Evolutionary conservation across 1,284 basidiomycete genomes (phyloP).

Genomic region (Puccinia polysora): DNA sequence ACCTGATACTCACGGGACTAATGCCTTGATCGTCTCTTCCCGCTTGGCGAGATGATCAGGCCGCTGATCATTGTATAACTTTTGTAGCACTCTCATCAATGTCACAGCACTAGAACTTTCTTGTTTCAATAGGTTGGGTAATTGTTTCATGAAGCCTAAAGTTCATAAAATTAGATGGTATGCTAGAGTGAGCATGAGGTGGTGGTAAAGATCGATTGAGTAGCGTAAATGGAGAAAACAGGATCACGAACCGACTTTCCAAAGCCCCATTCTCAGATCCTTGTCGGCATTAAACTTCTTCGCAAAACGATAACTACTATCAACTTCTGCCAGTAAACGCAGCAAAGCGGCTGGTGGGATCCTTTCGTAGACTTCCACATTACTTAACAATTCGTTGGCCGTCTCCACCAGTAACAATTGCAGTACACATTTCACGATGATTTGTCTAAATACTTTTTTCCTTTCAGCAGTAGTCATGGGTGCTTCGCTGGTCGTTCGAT

Average conservation of each 20-base stretch:
- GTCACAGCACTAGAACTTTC: conserved; percentile 96
- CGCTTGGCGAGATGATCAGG: conserved; percentile 74
- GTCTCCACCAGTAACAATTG: conserved; percentile 96
- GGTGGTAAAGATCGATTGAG: background rate
- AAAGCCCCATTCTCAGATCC: conserved; percentile 88
- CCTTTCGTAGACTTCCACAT: conserved; percentile 81
- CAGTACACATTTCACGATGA: conserved; percentile 99
- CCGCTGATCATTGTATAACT: conserved; percentile 91
- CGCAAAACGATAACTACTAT: conserved; percentile 96
- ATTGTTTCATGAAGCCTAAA: conserved; percentile 99
- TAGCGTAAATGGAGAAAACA: background rate
- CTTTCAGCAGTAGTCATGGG: conserved; percentile 62
- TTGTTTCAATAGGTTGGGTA: conserved; percentile 96
- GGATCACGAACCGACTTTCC: conserved; percentile 83
- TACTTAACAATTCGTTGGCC: conserved; percentile 89
- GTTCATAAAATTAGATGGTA: too few relatives aligned
- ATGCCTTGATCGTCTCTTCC: conserved; percentile 75
- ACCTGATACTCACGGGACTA: conserved; percentile 70
- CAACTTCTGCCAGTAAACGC: conserved; percentile 85
- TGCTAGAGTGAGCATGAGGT: background rate
- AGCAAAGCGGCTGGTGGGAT: conserved; percentile 92
- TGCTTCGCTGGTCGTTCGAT: conserved; percentile 29
- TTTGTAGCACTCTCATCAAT: conserved; percentile 80
- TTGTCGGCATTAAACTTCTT: conserved; percentile 97
- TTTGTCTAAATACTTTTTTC: conserved; percentile 91